phyloP scores from a whole-genome alignment of 2,329 filamentous ascomycete genomes.

The Catunica adiposa region DNA sequence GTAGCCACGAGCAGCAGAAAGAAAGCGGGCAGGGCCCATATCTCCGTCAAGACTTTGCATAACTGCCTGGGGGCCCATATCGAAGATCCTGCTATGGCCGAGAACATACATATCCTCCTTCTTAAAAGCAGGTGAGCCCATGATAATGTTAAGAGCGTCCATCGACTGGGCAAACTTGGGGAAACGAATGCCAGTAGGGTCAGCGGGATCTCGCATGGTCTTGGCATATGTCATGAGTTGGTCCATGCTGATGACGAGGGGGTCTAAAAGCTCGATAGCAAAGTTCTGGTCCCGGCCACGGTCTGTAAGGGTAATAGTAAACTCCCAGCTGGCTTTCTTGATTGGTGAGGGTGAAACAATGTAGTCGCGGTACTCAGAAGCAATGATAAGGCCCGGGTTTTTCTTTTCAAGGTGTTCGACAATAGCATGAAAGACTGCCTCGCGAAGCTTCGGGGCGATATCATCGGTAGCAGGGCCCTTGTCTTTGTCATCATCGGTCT shows the following conservation, averaged over 20 bases:
- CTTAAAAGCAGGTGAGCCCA: conserved; percentile 29
- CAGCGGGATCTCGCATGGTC: conserved; percentile 25
- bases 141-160: conserved; percentile 35
- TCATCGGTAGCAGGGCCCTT: conserved; percentile 16
- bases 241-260: conserved; percentile 21
- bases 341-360: conserved; percentile 19
- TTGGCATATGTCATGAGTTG: conserved; percentile 29
- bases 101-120: conserved; percentile 25
- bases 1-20: conserved; percentile 31
- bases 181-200: conserved; percentile 21
- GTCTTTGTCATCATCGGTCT: conserved; percentile 10
- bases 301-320: conserved; percentile 9
- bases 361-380: conserved; percentile 36
- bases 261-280: conserved; percentile 26
- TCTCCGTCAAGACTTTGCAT: conserved; percentile 17
- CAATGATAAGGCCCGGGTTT: conserved; percentile 21
- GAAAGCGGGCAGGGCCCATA: conserved; percentile 16
- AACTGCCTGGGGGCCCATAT: conserved; percentile 16
- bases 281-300: conserved; percentile 25
- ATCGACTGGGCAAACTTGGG: conserved; percentile 33
- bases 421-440: conserved; percentile 25
- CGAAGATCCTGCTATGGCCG: conserved; percentile 34
- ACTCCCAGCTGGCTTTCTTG: background rate
- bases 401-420: conserved; percentile 22
- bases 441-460: conserved; percentile 29